Evolutionary conservation across 306 rosid genomes (phyloP), one percentile per base, ranked within the genome.

Genomic region (Citrullus amarus): DNA sequence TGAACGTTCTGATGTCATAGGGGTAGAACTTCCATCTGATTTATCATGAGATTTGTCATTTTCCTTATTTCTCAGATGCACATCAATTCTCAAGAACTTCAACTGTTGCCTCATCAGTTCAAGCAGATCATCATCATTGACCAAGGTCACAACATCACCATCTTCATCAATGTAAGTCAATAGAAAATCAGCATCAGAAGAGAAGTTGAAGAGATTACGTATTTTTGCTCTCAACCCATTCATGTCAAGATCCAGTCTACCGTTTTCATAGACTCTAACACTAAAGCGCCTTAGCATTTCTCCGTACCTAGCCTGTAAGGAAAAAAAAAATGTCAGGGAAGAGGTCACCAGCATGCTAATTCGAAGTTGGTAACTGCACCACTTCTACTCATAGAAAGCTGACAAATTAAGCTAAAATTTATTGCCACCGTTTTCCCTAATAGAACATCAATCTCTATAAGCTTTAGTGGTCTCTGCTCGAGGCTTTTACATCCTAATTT

Each of bases 131-230:
- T 87, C 91, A 46, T 91, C 97, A 69, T 91, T 95, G 69, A 85
- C 93, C 2, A 96, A 86, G 25, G 96, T 83, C 67, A 96, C 98
- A 30, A 79, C 56, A 86, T 96, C 99, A 2, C 98, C 99, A 82
- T 96, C 99, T 85, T 96, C 99, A 53, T 96, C 99, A 20, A 88
- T 57, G 79, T 96, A 96, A 30, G 90, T 89, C 87, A 96, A 69
- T 38, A 51, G 76, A 3, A 90, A 63, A 74, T 89, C 85, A 36
- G 89, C 84, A 77, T 89, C 98, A 39, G 76, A 66, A 43, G 86
- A 39, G 32, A 96, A 78, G 69, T 62, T 75, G 83, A 91, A 91
- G 72, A 93, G 88, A 48, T 85, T 58, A 12, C 61, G 67, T 70
- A 90, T 83, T 85, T 90, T 96, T 34, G 79, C 84, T 82, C 79